phyloP scores from a whole-genome alignment of 2,329 filamentous ascomycete genomes.

The Penicillium sp. region DNA sequence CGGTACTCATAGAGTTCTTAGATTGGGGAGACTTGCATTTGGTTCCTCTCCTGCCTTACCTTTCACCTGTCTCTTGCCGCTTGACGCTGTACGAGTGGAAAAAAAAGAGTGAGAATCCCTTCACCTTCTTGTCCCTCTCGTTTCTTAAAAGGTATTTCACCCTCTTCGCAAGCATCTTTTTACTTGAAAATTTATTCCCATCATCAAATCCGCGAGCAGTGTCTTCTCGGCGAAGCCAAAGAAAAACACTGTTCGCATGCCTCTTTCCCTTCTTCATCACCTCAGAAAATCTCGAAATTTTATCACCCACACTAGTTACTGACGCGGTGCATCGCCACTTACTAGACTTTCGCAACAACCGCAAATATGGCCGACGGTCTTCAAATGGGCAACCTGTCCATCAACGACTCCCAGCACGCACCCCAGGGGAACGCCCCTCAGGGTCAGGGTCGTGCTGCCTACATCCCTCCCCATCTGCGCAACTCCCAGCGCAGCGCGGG shows the following conservation, averaged over 20 bases:
- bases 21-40: slow-evolving; percentile 29
- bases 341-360: slow-evolving; percentile 16
- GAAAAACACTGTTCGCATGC: slow-evolving; percentile 13
- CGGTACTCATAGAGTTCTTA: slow-evolving; percentile 31
- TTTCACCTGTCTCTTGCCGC: slow-evolving; percentile 19
- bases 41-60: slow-evolving; percentile 15
- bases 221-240: slow-evolving; percentile 13
- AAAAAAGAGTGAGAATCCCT: slow-evolving; percentile 18
- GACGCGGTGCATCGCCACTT: slow-evolving; percentile 1
- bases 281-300: slow-evolving; percentile 1
- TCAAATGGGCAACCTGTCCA: slow-evolving; percentile 40
- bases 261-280: slow-evolving; percentile 1
- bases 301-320: slow-evolving; percentile 6
- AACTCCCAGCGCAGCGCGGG: slow-evolving; percentile 30
- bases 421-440: slow-evolving; percentile 38
- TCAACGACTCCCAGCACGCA: slow-evolving; percentile 61
- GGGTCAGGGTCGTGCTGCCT: slow-evolving; percentile 52
- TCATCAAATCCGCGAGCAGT: slow-evolving; percentile 5
- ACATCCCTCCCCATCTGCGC: slow-evolving; percentile 63
- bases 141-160: slow-evolving; percentile 14
- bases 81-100: slow-evolving; percentile 24
- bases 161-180: slow-evolving; percentile 9
- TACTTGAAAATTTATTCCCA: slow-evolving; percentile 7
- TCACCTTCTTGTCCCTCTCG: slow-evolving; percentile 22
- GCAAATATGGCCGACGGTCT: slow-evolving; percentile 41